Evolutionary conservation across 2,329 filamentous ascomycete genomes (phyloP).

Genomic region (Colletotrichum orchidophilum): DNA sequence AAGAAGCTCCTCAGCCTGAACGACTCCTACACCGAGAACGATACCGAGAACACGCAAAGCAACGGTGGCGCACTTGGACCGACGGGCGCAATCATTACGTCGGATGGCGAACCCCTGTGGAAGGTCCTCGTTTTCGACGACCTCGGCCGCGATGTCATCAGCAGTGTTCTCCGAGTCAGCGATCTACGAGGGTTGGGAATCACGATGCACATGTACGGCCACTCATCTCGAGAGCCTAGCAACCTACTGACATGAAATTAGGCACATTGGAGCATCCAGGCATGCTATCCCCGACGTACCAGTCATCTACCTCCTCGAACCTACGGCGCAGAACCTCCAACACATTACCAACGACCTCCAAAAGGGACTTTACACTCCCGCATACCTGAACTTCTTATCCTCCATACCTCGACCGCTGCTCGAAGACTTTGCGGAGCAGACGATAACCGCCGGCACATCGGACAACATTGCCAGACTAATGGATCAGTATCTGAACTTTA

Average conservation of each 20-base stretch:
- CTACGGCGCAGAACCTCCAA: constrained; percentile 81
- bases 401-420: constrained; percentile 90
- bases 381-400: constrained; percentile 96
- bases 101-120: constrained; percentile 94
- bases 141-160: constrained; percentile 91
- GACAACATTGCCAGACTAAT: constrained; percentile 93
- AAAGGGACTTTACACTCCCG: constrained; percentile 88
- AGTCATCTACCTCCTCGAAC: constrained; percentile 95
- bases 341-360: constrained; percentile 86
- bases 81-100: constrained; percentile 82
- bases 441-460: constrained; percentile 83
- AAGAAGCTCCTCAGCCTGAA: constrained; percentile 97
- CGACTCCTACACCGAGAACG: constrained; percentile 69
- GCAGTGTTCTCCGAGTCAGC: constrained; percentile 92
- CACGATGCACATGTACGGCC: constrained; percentile 86
- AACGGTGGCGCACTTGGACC: constrained; percentile 71
- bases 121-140: constrained; percentile 97
- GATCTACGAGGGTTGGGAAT: constrained; percentile 95
- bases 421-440: constrained; percentile 93
- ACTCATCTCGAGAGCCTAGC: constrained; percentile 1
- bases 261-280: constrained; percentile 82
- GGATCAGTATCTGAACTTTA: constrained; percentile 97
- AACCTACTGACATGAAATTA: constrained; percentile 46
- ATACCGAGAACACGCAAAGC: constrained; percentile 69
- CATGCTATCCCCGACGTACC: constrained; percentile 96